Evolutionary conservation across 1,284 basidiomycete species (phyloP), one percentile per base, ranked within the genome.

Genomic region (Heimioporus punctisporus): DNA sequence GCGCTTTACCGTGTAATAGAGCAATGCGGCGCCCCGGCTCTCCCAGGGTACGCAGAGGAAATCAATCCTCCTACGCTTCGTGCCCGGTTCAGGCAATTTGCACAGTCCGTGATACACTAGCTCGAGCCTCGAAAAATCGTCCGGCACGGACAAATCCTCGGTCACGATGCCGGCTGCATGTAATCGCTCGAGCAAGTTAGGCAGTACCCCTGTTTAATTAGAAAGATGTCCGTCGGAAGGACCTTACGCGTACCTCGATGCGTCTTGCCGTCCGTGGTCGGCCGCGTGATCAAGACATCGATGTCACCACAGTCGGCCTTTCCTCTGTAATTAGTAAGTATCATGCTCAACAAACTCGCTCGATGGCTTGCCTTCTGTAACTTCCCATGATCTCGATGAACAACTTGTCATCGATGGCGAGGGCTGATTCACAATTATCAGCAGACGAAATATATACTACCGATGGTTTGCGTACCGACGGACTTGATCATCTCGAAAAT

Each of bases 331-430:
- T n/a, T 11, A 28, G 34, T 11, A 12, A 15, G 60, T 23, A 62
- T 47, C 25, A 49, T 21, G 25, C 49, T 17, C n/a, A 19, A 23
- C 31, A 34, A 4, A 11, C 39, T 41, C 10, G n/a, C 47, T 49
- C 46, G 5, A n/a, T 50, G 64, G 40, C 52, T 48, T 26, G 83
- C 90, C 95, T 81, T 58, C 94, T 77, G 69, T 88, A 97, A 61
- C 90, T 94, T 2, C 95, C 95, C 95, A 97, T 96, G 51, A 94
- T 87, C 54, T 93, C 85, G 17, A 97, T 74, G 64, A 82, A 85
- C 24, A 97, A 71, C 51, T 84, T 82, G 7, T 81, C 74, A 64
- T 96, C 94, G 31, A 96, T 79, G 4, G 72, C 70, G 2, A 87
- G 74, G 3, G 92, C 93, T 90, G 62, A 23, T 37, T 27, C 44